Evolutionary conservation across 1,284 basidiomycete species (phyloP), one percentile per base, ranked within the genome.

Genomic region (Leccinum pallidistipes): DNA sequence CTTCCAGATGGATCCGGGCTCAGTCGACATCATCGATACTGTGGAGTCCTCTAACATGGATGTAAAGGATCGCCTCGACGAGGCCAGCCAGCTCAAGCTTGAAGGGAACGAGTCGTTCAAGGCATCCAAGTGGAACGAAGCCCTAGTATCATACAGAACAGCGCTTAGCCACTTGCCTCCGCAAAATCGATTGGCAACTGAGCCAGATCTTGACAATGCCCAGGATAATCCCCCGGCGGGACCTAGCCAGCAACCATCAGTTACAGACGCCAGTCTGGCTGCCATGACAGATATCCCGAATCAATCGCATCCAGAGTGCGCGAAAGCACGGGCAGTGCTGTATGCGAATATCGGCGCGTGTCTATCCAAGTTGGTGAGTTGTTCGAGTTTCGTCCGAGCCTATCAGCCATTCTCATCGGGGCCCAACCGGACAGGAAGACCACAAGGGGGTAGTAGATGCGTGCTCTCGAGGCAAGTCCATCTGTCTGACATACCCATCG

Each of bases 311-410:
- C 64, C 72, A 38, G 78, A 85, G 62, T 82, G 77, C 64, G 78
- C 81, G 5, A 86, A 84, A 67, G 79, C 83, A 21, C 81, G 92
- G 62, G 81, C 91, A 14, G 77, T 90, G 11, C 69, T 95, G 62
- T 83, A 91, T 68, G 86, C 89, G 40, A 95, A 95, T 68, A 86
- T 94, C 40, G 92, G 84, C 1, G 94, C 93, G 59, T 93, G 90
- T 68, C 80, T 87, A 70, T 80, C 91, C 3, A 91, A 92, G 69
- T 74, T 91, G 71, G 92, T 92, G 70, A 68, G 85, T 70, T 27
- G 56, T 50, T 16, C n/a, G 43, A 47, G 51, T 29, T 29, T 40
- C 40, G 3, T 59, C 52, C 43, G 40, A 36, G 7, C 14, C 9
- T 12, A 14, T 36, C 18, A 43, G 16, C 43, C 53, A 55, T 49